Conservation (phyloP, 2,329 filamentous ascomycete species). For the Lasiodiplodia gonubiensis region DNA sequence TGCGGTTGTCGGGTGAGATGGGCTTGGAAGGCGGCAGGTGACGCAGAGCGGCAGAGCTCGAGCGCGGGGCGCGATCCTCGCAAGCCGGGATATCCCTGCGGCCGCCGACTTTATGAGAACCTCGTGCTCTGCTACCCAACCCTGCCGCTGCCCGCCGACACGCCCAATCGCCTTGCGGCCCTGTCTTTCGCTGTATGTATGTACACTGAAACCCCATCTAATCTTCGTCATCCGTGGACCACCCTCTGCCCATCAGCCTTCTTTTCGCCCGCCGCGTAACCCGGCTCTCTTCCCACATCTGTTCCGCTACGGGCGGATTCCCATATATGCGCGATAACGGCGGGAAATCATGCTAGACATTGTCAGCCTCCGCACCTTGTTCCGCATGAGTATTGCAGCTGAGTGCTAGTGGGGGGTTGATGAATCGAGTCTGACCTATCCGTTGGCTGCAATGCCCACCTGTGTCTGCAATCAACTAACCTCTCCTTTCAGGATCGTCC, state of each 20-base stretch:
- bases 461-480: conserved; percentile 11
- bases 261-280: background rate
- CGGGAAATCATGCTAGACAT: conserved; percentile 50
- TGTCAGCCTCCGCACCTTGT: conserved; percentile 28
- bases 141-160: conserved; percentile 5
- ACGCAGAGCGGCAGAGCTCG: conserved; percentile 9
- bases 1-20: background rate
- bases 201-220: background rate
- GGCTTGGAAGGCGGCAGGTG: conserved; percentile 1
- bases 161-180: background rate
- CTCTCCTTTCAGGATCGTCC: conserved; percentile 53
- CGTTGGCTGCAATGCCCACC: too few species aligned
- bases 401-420: too few species aligned
- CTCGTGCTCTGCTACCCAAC: background rate
- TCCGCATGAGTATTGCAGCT: background rate
- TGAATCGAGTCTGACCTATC: too few species aligned
- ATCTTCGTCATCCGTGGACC: background rate
- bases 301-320: conserved; percentile 48
- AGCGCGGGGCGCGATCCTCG: conserved; percentile 8
- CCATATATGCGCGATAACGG: conserved; percentile 54
- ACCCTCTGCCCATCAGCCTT: background rate
- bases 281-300: background rate
- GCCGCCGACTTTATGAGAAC: conserved; percentile 20
- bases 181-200: background rate
- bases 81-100: conserved; percentile 19